Base-by-base conservation (phyloP, 257 asterid genomes). In the Nicotiana undulata region DNA sequence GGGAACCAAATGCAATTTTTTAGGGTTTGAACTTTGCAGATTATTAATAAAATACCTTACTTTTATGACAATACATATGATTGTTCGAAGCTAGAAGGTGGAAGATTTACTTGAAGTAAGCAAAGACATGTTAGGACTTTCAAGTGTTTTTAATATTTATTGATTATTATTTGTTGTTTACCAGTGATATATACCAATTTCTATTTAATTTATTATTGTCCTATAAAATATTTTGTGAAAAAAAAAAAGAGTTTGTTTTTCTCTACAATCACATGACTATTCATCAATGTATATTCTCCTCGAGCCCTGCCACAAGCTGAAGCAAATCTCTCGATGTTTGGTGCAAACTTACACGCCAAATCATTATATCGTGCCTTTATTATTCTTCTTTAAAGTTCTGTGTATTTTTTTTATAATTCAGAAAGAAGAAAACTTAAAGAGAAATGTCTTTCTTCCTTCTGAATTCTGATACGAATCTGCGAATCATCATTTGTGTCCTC, bases 281-380 rank as follows among this genome's bases (percentile, higher is more conserved):
- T 90, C 84, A 86, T 86, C 83, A 88, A 60, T 85, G 76, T 79
- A 6, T 31, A 9, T 37, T 16, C n/a, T 80, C 86, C 97, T 93
- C 94, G 95, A 90, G 97, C 95, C 97, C 92, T 88, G 84, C 86
- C 84, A 83, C 70, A 20, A 77, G 61, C 44, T 74, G 78, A 37
- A 79, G 63, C 83, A 91, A 87, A 91, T 86, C 90, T 90, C 85
- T 93, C 86, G 87, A 83, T 84, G 80, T 86, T 84, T 49, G 89
- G 85, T 89, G 86, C 81, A 86, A 82, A 86, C 92, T 82, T 86
- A 85, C 93, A 89, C 93, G 93, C 96, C 89, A 85, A 91, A 93
- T 91, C 91, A 93, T 93, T 87, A 85, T 85, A 91, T 83, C 90
- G 83, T 87, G 89, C 89, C 82, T 37, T 74, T 67, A 24, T 29